Percentiles rank a stretch among this genome's conserved stretches.
Evolutionary conservation across 805 yeast species (phyloP).

Genomic region (Candida loeiensis): DNA sequence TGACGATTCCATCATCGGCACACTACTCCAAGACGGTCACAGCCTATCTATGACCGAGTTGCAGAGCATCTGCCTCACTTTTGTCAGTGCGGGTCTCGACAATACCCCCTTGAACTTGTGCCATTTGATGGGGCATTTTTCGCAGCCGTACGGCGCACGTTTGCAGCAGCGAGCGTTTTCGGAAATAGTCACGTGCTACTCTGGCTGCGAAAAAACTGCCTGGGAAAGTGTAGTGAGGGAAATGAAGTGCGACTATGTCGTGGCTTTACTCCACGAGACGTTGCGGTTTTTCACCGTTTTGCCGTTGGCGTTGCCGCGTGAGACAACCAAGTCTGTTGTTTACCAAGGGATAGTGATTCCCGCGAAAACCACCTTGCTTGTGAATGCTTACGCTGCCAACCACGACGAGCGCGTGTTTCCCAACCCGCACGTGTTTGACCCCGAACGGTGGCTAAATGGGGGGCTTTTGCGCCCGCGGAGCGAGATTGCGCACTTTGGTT

Average conservation of each 20-base stretch:
- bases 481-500: slow-evolving; percentile 43
- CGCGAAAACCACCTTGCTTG: slow-evolving; percentile 48
- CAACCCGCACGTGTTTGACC: slow-evolving; percentile 47
- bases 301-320: slow-evolving; percentile 65
- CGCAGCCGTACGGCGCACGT: slow-evolving; percentile 37
- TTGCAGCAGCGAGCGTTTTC: slow-evolving; percentile 44
- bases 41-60: slow-evolving; percentile 38
- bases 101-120: slow-evolving; percentile 63
- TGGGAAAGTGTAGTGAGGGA: slow-evolving; percentile 28
- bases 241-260: slow-evolving; percentile 45
- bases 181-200: slow-evolving; percentile 36
- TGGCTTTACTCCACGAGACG: slow-evolving; percentile 61
- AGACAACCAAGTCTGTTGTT: slow-evolving; percentile 49
- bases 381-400: slow-evolving; percentile 71
- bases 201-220: slow-evolving; percentile 28
- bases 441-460: slow-evolving; percentile 49
- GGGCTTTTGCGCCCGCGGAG: slow-evolving; percentile 10
- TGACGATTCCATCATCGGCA: slow-evolving; percentile 1
- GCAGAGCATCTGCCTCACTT: slow-evolving; percentile 61
- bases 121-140: slow-evolving; percentile 58
- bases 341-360: slow-evolving; percentile 48
- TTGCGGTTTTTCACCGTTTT: slow-evolving; percentile 60
- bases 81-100: slow-evolving; percentile 79
- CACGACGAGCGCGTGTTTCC: slow-evolving; percentile 49
- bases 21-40: slow-evolving; percentile 1